Evolutionary conservation across 2,329 filamentous ascomycete genomes (phyloP), one percentile per base, ranked within the genome.

Genomic region (Xylariaceae sp.): DNA sequence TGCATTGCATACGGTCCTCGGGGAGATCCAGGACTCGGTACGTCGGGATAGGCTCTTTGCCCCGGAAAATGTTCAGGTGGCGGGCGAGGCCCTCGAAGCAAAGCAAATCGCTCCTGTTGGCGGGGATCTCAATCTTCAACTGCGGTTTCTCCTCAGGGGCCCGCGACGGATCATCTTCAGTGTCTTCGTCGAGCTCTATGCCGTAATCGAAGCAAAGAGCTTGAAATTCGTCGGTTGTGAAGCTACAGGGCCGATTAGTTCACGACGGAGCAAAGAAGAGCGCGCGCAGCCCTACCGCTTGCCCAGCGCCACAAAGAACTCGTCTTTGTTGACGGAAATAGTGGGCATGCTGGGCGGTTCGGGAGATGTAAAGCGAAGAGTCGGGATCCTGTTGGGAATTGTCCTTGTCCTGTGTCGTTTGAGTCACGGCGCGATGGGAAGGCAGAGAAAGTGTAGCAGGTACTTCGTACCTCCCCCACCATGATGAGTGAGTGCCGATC

Each of bases 151-250:
- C 59, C 9, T 61, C 51, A 12, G 54, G 34, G 12, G 57, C 57
- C 2, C 59, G 80, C 21, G 48, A 49, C 61, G 89, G 84, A 54
- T 83, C 79, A 66, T 89, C 80, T 63, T 89, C 87, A 47, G 89
- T 94, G 72, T 99, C 94, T 76, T 97, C 92, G 76, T 99, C 94
- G 64, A 99, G 83, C 74, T 99, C 94, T 70, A 99, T 95, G 56
- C 92, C 92, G 70, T 96, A 99, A 68, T 99, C 92, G 80, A 99
- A 99, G 74, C 94, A 97, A 64, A 99, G 80, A 69, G 95, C 88
- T 73, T 99, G 94, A 69, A 99, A 99, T 68, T 95, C 89, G 66
- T 95, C 84, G 60, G 89, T 94, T 51, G 92, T 96, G 73, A 89
- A 92, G 63, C 88, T 92, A 56, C 39, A 42, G 57, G 67, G 57